Conservation (phyloP, 1,139 yeast genomes). For the Komagataea norvegica region DNA sequence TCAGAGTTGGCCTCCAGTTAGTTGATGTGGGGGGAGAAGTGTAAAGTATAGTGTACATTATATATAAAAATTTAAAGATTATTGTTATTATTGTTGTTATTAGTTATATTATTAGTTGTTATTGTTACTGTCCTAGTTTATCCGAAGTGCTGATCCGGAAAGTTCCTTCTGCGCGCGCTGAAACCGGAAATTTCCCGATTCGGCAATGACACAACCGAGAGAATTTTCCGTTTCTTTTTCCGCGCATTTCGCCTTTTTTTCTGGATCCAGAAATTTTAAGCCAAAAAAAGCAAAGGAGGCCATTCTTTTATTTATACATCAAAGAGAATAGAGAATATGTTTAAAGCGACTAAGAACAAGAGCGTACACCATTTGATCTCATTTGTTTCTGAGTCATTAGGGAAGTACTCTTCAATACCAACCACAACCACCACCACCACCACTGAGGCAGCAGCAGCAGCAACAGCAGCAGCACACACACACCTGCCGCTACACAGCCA, state of each 20-base stretch:
- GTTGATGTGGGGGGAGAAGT: slow-evolving; percentile 1
- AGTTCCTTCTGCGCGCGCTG: neutral
- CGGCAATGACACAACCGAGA: neutral
- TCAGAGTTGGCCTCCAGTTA: slow-evolving; percentile 50
- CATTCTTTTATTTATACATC: neutral
- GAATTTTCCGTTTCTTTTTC: neutral
- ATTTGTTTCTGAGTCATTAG: neutral
- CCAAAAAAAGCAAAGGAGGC: neutral
- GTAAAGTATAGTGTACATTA: slow-evolving; percentile 7
- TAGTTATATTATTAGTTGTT: neutral
- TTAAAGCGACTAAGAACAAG: too few species aligned
- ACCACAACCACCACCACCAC: neutral
- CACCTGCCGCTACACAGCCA: neutral
- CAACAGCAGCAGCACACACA: too few species aligned
- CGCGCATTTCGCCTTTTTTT: too few species aligned
- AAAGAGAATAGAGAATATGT: too few species aligned
- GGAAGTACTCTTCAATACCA: neutral
- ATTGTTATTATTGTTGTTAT: neutral
- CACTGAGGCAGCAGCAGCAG: neutral
- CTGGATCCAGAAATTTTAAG: too few species aligned
- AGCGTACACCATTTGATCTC: neutral
- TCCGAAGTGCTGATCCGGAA: neutral
- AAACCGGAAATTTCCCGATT: neutral
- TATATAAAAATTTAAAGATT: neutral
- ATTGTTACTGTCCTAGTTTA: neutral